Evolutionary conservation across 805 yeast species (phyloP), one percentile per base, ranked within the genome.

Genomic region (Cyberlindnera mississippiensis): DNA sequence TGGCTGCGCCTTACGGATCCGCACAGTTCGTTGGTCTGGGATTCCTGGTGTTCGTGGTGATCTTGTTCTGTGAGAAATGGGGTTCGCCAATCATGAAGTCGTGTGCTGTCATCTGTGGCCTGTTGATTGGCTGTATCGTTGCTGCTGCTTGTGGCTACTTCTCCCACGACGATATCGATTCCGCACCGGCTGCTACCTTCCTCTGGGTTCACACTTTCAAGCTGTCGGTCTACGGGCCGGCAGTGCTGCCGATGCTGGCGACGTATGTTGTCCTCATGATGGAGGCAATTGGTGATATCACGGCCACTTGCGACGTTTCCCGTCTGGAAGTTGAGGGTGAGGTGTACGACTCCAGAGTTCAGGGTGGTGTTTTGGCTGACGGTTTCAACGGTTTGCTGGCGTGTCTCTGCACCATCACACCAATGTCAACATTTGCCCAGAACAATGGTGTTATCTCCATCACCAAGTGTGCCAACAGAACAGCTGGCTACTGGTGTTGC

Each of bases 71-170:
- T 56, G 96, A 90, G 63, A 78, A 79, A 60, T 89, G 84, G 74
- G 97, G 97, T 20, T 79, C 96, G 16, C 97, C 97, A 41, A 84
- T 89, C 56, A 85, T 89, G 93, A 87, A 85, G 59, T 85, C 95
- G 2, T 88, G 96, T 73, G 93, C 96, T 2, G 96, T 89, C 38
- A 85, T 89, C 52, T 66, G 82, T 30, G 96, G 96, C 28, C 69
- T 89, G 44, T 66, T 90, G 20, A 79, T 86, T 28, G 96, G 96
- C 26, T 88, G 96, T 69, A 85, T 89, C 47, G 93, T 89, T 36
- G 96, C 93, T 28, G 95, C 95, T 45, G 96, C 91, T 8, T 76
- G 85, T 61, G 90, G 90, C 22, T 89, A 89, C 67, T 89, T 88
- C 59, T 73, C 74, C 48, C 65, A 69, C 39, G 55, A 69, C 3